These are phyloP conservation scores for Kazachstania sp. DNA, from an alignment of 1,139 yeast species.

Conservation along the genomic window DNA sequence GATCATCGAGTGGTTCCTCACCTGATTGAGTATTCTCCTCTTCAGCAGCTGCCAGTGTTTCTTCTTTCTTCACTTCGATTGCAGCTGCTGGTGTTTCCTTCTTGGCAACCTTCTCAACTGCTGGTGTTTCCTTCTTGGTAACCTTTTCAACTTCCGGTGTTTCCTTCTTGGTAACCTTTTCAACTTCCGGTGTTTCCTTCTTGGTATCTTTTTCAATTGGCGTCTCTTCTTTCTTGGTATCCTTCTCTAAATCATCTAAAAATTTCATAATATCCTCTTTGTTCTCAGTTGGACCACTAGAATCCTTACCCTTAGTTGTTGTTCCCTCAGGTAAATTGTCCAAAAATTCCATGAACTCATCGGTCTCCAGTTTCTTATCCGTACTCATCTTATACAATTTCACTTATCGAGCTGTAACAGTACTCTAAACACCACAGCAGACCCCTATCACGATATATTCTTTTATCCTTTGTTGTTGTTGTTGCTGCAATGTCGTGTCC, in stretches of 20 bases:
- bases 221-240: slow-evolving; percentile 21
- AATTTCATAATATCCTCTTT: slow-evolving; percentile 74
- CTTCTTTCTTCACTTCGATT: too few species aligned
- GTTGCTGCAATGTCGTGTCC: too few species aligned
- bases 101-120: too few species aligned
- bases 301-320: not conserved
- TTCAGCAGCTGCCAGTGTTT: too few species aligned
- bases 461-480: too few species aligned
- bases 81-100: too few species aligned
- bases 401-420: not conserved
- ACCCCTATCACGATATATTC: too few species aligned
- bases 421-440: too few species aligned
- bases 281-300: slow-evolving; percentile 7
- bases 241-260: slow-evolving; percentile 65
- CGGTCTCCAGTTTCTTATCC: slow-evolving; percentile 37
- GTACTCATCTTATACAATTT: not conserved
- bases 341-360: slow-evolving; percentile 82
- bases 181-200: slow-evolving; percentile 5
- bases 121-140: too few species aligned
- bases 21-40: too few species aligned
- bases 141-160: too few species aligned
- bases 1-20: slow-evolving; percentile 41
- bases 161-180: not conserved
- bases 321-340: slow-evolving; percentile 73
- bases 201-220: too few species aligned